Base-by-base conservation (phyloP, 176 grass and related monocot species). In the Avena insularis region DNA sequence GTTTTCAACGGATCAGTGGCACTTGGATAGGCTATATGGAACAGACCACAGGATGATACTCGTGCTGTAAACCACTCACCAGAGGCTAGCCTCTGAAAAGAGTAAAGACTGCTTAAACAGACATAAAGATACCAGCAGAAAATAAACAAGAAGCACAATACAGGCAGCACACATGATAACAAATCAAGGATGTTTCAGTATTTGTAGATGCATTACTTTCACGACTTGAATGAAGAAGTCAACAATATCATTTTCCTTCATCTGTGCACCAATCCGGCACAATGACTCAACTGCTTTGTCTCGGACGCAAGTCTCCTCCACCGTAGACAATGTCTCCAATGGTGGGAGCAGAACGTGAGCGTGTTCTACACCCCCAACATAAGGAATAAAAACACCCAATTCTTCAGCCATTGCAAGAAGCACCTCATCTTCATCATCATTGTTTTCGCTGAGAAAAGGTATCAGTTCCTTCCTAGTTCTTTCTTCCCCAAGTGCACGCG, bases 401-500 rank as follows among this genome's bases (percentile, higher is more conserved):
- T 98, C 97, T 84, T 98, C 97, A 6, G 97, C 97, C 93, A 98
- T 98, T 29, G 90, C 92, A 76, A 98, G 97, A 68, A 98, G 97
- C 63, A 98, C 97, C 85, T 98, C 97, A 83, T 98, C 97, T 75
- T 98, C 93, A 47, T 98, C 97, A 1, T 94, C 97, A 84, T 98
- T 98, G 83, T 98, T 98, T 90, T 98, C 97, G 77, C 93, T 92
- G 7, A 98, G 92, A 49, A 98, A 98, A 20, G 97, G 97, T 80
- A 98, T 94, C 54, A 98, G 88, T 83, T 98, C 97, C 77, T 96
- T 98, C 67, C 94, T 90, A 13, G 97, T 96, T 50, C 97, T 90
- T 86, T 98, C 97, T 84, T 98, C 97, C 21, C 97, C 94, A 71
- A 98, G 87, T 72, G 93, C 97, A 33, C 97, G 79, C 33, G 97